Evolutionary conservation across 2,329 filamentous ascomycete species (phyloP), one percentile per base, ranked within the genome.

Genomic region (Chrysoporthe puriensis): DNA sequence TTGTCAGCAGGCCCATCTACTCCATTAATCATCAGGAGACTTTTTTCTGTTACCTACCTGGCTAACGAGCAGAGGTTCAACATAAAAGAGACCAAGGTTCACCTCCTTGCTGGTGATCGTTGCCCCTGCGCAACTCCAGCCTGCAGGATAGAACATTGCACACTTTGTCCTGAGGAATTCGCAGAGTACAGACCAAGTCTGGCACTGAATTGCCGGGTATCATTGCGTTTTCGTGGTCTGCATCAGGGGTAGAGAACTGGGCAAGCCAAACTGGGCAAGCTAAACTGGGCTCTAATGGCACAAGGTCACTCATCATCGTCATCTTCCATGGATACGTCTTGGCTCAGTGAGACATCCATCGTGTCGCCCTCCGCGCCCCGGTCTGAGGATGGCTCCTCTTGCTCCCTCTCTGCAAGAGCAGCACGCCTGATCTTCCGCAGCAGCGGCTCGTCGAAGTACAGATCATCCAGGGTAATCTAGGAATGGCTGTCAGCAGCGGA

Each of bases 341-440:
- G 2, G 40, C 58, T 63, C 34, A 52, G 18, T n/a, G 48, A 36
- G 5, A 21, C 21, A 7, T 54, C 21, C 50, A 54, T 32, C 26
- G 50, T 21, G 21, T 54, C 50, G 13, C 78, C 79, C 3, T 81
- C 80, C 2, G 69, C 63, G n/a, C 76, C 76, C 6, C 71, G 67
- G 63, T 77, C 79, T 0, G 9, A 26, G n/a, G n/a, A 11, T 21
- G n/a, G 81, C 50, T 84, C 79, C n/a, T 80, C 77, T n/a, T 81
- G 77, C 21, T 78, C 76, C 68, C 77, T 76, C 65, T 80, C 80
- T 2, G 79, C 78, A 61, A 82, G 79, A 67, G 82, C 80, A 8
- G 83, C 80, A 7, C 88, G 85, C 76, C 85, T 81, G 64, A 91
- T 86, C 72, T 84, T 84, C 50, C 88, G 85, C 34, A 85, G 75